A percentile compares a stretch with the other conserved stretches of the same genome.
phyloP scores from a whole-genome alignment of 1,284 basidiomycete genomes.

The Cryptococcus sp. region DNA sequence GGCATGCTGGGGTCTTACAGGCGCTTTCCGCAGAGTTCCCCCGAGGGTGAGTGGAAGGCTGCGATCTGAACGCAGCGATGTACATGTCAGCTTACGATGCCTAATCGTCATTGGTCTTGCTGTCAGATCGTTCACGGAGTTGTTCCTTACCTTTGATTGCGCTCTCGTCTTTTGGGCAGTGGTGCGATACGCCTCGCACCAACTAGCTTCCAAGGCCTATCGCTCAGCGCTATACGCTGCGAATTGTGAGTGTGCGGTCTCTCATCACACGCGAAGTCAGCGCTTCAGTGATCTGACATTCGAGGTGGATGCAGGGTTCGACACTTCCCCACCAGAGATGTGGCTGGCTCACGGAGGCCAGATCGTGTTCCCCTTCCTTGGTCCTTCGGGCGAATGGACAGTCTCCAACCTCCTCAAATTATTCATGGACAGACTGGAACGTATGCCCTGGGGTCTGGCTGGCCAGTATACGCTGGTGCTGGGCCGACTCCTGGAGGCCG shows the following conservation, averaged over 20 bases:
- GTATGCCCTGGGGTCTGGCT: conserved; percentile 38
- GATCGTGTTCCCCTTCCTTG: conserved; percentile 34
- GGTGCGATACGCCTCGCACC: conserved; percentile 29
- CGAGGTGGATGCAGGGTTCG: conserved; percentile 24
- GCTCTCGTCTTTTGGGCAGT: conserved; percentile 39
- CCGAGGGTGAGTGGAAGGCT: conserved; percentile 25
- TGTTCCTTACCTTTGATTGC: conserved; percentile 40
- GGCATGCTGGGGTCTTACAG: conserved; percentile 36
- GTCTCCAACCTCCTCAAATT: conserved; percentile 22
- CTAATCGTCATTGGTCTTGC: too few relatives aligned
- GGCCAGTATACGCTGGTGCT: conserved; percentile 32
- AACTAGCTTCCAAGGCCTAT: conserved; percentile 13
- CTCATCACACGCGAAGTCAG: neutral
- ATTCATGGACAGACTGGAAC: conserved; percentile 33
- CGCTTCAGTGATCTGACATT: neutral
- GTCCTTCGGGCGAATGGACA: conserved; percentile 26
- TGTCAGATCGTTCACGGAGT: conserved; percentile 31
- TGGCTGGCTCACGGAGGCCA: conserved; percentile 36
- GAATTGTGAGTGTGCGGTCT: conserved; percentile 25
- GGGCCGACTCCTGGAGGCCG: conserved; percentile 28
- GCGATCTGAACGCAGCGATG: neutral
- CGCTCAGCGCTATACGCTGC: conserved; percentile 28
- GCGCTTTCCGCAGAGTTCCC: conserved; percentile 35
- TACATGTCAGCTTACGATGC: neutral
- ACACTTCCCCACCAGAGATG: conserved; percentile 25